Conservation (phyloP, 1,284 basidiomycete genomes). For the Austroboletus niveus region DNA sequence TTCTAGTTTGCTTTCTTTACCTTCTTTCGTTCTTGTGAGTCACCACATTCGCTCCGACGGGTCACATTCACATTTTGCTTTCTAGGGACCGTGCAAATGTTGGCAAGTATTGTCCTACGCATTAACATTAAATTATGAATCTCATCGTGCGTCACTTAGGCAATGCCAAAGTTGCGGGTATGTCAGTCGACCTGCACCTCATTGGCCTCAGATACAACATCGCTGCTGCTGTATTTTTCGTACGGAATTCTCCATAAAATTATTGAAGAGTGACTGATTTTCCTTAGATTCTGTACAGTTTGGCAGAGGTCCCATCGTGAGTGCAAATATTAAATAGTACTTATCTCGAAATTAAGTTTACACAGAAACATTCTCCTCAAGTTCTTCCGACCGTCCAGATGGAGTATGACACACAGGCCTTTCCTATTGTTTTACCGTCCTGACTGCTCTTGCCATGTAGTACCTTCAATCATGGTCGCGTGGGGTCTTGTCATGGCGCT, state of each 20-base stretch:
- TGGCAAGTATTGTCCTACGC: slow-evolving; percentile 17
- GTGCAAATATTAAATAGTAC: slow-evolving; percentile 11
- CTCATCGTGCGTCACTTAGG: slow-evolving; percentile 17
- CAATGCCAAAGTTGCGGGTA: slow-evolving; percentile 40
- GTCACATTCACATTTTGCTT: background rate
- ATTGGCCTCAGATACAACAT: slow-evolving; percentile 45
- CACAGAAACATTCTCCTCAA: slow-evolving; percentile 46
- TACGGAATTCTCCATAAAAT: slow-evolving; percentile 24
- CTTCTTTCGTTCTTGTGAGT: slow-evolving; percentile 56
- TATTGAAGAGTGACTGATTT: background rate
- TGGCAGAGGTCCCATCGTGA: slow-evolving; percentile 50
- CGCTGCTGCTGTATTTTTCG: slow-evolving; percentile 49
- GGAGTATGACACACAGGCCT: slow-evolving; percentile 37
- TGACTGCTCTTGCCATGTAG: slow-evolving; percentile 23
- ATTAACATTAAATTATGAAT: background rate
- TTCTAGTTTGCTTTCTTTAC: slow-evolving; percentile 56
- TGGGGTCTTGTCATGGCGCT: slow-evolving; percentile 47
- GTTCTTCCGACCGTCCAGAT: slow-evolving; percentile 44
- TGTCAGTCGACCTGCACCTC: slow-evolving; percentile 40
- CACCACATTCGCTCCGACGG: background rate
- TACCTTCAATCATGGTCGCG: slow-evolving; percentile 49
- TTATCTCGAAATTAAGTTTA: slow-evolving; percentile 4
- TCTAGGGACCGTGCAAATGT: slow-evolving; percentile 38
- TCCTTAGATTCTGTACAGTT: slow-evolving; percentile 41
- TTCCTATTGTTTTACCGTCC: background rate